These are phyloP conservation scores for carrot (Daucus carota) DNA, from an alignment of 129 eudicot species.

Conservation along the genomic window DNA sequence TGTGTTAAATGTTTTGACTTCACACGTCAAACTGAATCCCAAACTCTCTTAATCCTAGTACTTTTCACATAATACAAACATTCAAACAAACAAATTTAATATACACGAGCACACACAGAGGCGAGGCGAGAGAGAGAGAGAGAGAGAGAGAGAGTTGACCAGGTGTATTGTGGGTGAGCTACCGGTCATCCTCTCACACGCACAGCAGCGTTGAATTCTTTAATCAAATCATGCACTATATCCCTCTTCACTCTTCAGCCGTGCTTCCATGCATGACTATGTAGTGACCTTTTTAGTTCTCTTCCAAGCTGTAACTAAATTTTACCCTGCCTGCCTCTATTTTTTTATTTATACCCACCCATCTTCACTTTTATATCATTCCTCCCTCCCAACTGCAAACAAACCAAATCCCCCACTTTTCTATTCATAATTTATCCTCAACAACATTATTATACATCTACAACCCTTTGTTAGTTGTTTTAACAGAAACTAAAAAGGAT, in stretches of 20 bases:
- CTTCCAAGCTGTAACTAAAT: background rate
- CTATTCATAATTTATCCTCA: background rate
- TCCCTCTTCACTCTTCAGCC: background rate
- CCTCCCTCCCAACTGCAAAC: background rate
- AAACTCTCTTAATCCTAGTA: background rate
- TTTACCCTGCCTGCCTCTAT: background rate
- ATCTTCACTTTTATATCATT: background rate
- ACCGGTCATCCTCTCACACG: constrained; percentile 92
- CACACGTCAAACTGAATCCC: background rate
- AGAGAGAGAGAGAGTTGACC: constrained; percentile 54
- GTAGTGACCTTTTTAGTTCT: background rate
- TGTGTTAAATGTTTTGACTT: background rate
- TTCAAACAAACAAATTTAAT: background rate
- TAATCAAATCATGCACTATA: constrained; percentile 64
- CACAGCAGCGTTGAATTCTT: constrained; percentile 91
- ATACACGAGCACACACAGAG: background rate
- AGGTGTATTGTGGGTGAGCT: constrained; percentile 81
- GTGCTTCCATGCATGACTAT: background rate
- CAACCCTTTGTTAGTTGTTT: background rate
- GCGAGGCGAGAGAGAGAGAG: background rate
- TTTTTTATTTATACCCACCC: constrained; percentile 1
- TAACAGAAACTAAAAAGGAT: background rate
- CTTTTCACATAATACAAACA: background rate
- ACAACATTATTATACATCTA: background rate
- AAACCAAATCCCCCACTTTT: background rate